These are phyloP conservation scores for Cyberlindnera mississippiensis DNA, from an alignment of 805 yeast genomes.

Conservation along the genomic window DNA sequence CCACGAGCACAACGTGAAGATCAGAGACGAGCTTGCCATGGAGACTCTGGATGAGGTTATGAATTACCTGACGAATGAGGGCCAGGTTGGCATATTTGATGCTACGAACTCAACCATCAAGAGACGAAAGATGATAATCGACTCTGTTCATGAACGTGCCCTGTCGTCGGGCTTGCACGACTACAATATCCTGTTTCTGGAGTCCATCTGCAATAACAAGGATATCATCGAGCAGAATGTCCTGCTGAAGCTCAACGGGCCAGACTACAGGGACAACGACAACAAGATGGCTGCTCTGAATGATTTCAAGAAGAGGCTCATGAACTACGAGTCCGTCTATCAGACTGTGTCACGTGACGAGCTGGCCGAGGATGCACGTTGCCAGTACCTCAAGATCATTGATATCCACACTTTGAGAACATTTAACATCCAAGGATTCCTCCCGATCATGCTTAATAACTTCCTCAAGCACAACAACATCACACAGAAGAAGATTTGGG, in stretches of 20 bases:
- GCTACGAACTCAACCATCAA: slow-evolving; percentile 47
- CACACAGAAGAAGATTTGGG: slow-evolving; percentile 21
- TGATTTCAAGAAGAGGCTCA: slow-evolving; percentile 42
- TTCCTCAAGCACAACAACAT: slow-evolving; percentile 22
- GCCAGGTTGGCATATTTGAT: slow-evolving; percentile 47
- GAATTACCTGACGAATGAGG: slow-evolving; percentile 31
- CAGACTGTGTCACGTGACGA: slow-evolving; percentile 42
- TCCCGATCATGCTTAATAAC: slow-evolving; percentile 18
- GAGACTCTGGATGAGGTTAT: slow-evolving; percentile 40
- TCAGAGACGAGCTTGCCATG: slow-evolving; percentile 43
- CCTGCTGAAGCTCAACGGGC: slow-evolving; percentile 31
- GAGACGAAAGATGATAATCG: slow-evolving; percentile 38
- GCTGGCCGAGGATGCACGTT: slow-evolving; percentile 38
- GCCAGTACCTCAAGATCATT: slow-evolving; percentile 58
- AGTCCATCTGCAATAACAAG: slow-evolving; percentile 30
- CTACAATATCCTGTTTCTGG: slow-evolving; percentile 39
- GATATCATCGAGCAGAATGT: slow-evolving; percentile 30
- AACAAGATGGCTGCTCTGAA: slow-evolving; percentile 24
- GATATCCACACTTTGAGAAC: slow-evolving; percentile 55
- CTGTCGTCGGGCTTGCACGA: slow-evolving; percentile 29
- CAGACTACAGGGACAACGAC: slow-evolving; percentile 25
- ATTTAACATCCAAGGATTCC: slow-evolving; percentile 43
- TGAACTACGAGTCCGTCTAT: slow-evolving; percentile 50
- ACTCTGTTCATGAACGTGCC: slow-evolving; percentile 33
- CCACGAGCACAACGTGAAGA: slow-evolving; percentile 32